Evolutionary conservation across 2,329 filamentous ascomycete species (phyloP), one percentile per base, ranked within the genome.

Genomic region (Apiospora koreana): DNA sequence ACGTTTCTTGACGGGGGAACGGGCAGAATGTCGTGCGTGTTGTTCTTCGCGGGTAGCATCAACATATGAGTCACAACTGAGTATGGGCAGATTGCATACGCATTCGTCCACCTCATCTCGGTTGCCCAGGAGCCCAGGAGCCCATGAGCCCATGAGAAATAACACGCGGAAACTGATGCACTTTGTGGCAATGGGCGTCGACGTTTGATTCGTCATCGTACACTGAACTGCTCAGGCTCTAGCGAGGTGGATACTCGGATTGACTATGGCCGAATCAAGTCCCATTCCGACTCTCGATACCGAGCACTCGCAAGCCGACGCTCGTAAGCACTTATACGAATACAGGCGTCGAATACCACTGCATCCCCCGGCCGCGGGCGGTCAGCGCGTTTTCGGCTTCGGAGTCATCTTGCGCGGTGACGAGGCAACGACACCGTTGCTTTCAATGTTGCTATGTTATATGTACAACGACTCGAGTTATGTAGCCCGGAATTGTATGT

Each of bases 281-380:
- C 31, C 8, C 10, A 62, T 62, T 38, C 54, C 54, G 54, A 62
- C 21, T 14, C 3, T 62, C 31, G 28, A 38, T 21, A n/a, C 21
- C 31, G 50, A 58, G 25, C 28, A 58, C 18, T 35, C 50, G 18
- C 50, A 35, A 35, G 21, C 28, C 50, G 28, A 21, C 31, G 54
- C 31, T 62, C 54, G 54, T 62, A 62, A 62, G 54, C 54, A 62
- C 7, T 21, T 31, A 62, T 38, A 62, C 54, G 54, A n/a, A 58
- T 43, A 43, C 41, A 18, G 41, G 14, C 41, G 41, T 43, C 41
- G 12, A 43, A 43, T 58, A 28, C 54, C 21, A 23, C 28, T 62
- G 18, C 31, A 38, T 31, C 28, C 9, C 28, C 50, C 54, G 54
- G 18, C 31, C 54, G 28, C 9, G 54, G 28, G 54, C 21, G 16